Percentiles rank a stretch among this genome's conserved stretches.
phyloP scores from a whole-genome alignment of 345 rosid species.

The Punica granatum region DNA sequence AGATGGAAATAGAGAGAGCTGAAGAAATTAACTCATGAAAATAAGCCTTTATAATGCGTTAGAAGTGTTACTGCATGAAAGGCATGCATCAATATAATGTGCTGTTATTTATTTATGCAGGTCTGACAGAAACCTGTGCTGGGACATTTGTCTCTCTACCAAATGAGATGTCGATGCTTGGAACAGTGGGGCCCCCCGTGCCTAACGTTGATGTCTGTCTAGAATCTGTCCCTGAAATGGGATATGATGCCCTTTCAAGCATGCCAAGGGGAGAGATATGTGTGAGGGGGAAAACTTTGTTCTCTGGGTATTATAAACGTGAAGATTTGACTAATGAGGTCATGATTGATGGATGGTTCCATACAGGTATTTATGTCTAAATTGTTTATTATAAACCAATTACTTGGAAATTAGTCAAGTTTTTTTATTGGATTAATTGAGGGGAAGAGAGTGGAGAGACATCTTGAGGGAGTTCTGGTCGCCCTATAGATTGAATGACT shows the following conservation, averaged over 20 bases:
- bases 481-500: neutral
- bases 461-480: neutral
- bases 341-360: conserved; percentile 87
- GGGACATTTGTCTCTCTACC: conserved; percentile 91
- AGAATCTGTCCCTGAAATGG: conserved; percentile 96
- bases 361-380: conserved; percentile 50
- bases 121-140: conserved; percentile 94
- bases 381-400: neutral
- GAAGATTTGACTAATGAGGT: conserved; percentile 87
- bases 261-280: conserved; percentile 86
- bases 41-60: neutral
- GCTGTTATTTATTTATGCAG: conserved; percentile 21
- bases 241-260: conserved; percentile 80
- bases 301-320: conserved; percentile 86
- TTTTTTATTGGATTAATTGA: neutral
- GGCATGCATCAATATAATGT: neutral
- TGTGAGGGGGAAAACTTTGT: conserved; percentile 62
- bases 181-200: conserved; percentile 94
- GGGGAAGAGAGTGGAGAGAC: neutral
- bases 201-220: conserved; percentile 88
- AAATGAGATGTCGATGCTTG: conserved; percentile 67
- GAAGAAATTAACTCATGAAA: neutral
- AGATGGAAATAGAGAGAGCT: neutral
- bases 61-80: neutral
- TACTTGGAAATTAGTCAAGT: neutral